phyloP scores from a whole-genome alignment of 2,329 filamentous ascomycete species.

The Hypoxylon sp. region DNA sequence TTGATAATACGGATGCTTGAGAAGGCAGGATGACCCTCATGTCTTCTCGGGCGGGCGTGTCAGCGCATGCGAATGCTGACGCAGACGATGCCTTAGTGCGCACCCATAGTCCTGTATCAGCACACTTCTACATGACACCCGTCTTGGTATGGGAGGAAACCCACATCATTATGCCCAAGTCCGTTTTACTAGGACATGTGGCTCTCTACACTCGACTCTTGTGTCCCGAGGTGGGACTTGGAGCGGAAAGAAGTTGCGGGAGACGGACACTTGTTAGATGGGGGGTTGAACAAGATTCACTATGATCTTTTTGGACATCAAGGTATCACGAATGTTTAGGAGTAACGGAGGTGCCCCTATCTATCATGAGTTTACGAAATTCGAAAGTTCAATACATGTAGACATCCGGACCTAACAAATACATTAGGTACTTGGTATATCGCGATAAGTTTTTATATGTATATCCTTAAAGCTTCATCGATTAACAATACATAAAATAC shows the following conservation, averaged over 20 bases:
- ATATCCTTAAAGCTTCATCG: not conserved
- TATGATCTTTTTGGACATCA: not conserved
- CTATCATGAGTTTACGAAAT: not conserved
- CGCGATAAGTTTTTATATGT: not conserved
- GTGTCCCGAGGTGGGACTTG: not conserved
- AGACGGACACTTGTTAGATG: not conserved
- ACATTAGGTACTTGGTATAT: not conserved
- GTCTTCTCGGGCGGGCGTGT: constrained; percentile 18
- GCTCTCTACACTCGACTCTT: not conserved
- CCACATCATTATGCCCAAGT: not conserved
- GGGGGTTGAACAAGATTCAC: not conserved
- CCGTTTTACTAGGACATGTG: not conserved
- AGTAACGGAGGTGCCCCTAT: not conserved
- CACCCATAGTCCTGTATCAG: not conserved
- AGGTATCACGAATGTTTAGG: not conserved
- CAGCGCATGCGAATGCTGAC: constrained; percentile 26
- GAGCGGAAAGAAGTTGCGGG: not conserved
- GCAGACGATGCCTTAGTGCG: constrained; percentile 1
- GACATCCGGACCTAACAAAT: not conserved
- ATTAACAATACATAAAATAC: not conserved
- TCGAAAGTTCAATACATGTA: too few species aligned
- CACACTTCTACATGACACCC: not conserved
- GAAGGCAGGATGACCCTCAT: not conserved
- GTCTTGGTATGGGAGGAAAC: not conserved
- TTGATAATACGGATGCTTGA: not conserved